Base-by-base conservation (phyloP, 257 asterid genomes). In the Gentiana macrophylla region DNA sequence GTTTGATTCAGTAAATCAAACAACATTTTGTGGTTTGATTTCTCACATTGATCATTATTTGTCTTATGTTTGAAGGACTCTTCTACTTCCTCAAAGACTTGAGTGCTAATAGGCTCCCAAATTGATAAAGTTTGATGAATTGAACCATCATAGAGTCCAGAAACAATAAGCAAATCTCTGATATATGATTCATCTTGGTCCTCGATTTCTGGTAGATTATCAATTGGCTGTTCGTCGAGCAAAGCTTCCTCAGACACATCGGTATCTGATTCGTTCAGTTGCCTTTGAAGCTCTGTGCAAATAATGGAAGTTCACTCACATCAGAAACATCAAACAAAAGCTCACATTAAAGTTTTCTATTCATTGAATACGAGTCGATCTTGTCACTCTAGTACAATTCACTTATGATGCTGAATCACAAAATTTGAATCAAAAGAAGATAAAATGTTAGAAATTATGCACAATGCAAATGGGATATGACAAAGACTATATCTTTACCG, bases 101-200 rank as follows among this genome's bases (percentile, higher is more conserved):
- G 81, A 50, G 74, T 56, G 84, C 86, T 79, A 49, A 88, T 81
- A 61, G 86, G 85, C 55, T 88, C 95, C 95, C 89, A 81, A 70
- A 84, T 88, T 49, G 94, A 75, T 59, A 76, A 54, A 52, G 89
- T 77, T 64, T 58, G 76, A 51, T 78, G 71, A 52, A 62, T 72
- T 24, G 94, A 70, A 60, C 86, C 89, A 62, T 81, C 81, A 55
- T 83, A 92, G 12, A 85, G 69, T 61, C 97, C 97, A 57, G 94
- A 79, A 71, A 84, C 89, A 32, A 83, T 56, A 8, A 92, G 94
- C 81, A 92, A 80, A 59, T 88, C 94, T 75, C 94, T 80, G 43
- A 92, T 57, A 49, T 83, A 92, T 72, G 91, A 84, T 80, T 88
- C 84, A 12, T 64, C 77, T 50, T 70, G 80, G 70, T 88, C 94